A percentile compares a stretch with the other conserved stretches of the same genome.
phyloP scores from a whole-genome alignment of 768 basidiomycete genomes.

The Lactifluus echinatus region DNA sequence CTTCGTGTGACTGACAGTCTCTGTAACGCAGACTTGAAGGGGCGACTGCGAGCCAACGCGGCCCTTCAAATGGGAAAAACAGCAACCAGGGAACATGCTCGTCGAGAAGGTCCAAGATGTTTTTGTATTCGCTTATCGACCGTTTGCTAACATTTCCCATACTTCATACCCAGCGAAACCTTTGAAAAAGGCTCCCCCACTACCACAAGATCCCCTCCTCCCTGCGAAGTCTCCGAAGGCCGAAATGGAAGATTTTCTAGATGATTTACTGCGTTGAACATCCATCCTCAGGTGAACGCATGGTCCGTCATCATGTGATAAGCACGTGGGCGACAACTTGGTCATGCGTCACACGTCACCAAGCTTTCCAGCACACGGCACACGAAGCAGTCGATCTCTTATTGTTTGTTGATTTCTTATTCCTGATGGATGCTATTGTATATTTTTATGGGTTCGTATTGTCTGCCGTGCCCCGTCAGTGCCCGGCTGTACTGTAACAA shows the following conservation, averaged over 20 bases:
- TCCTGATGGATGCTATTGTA: too few relatives aligned
- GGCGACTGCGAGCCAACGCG: conserved; percentile 25
- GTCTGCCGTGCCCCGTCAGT: too few relatives aligned
- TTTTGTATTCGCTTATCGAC: background rate
- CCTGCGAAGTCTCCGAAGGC: conserved; percentile 37
- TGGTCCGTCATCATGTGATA: too few relatives aligned
- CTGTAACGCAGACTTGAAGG: conserved; percentile 25
- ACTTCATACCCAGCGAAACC: conserved; percentile 24
- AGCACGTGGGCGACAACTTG: too few relatives aligned
- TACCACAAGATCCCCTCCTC: conserved; percentile 33
- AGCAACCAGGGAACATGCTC: conserved; percentile 14
- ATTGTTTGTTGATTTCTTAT: too few relatives aligned
- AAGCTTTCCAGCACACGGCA: too few relatives aligned
- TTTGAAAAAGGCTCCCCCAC: conserved; percentile 42
- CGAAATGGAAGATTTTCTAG: conserved; percentile 65
- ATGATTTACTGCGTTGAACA: conserved; percentile 46
- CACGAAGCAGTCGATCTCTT: too few relatives aligned
- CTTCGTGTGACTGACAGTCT: background rate
- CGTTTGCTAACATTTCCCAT: background rate
- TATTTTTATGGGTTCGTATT: too few relatives aligned
- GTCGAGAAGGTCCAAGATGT: background rate
- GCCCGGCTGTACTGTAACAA: too few relatives aligned
- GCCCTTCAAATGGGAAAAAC: conserved; percentile 22
- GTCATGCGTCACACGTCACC: too few relatives aligned
- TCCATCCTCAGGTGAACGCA: too few relatives aligned